Evolutionary conservation across 2,329 filamentous ascomycete species (phyloP), one percentile per base, ranked within the genome.

Genomic region (Diatrype stigma): DNA sequence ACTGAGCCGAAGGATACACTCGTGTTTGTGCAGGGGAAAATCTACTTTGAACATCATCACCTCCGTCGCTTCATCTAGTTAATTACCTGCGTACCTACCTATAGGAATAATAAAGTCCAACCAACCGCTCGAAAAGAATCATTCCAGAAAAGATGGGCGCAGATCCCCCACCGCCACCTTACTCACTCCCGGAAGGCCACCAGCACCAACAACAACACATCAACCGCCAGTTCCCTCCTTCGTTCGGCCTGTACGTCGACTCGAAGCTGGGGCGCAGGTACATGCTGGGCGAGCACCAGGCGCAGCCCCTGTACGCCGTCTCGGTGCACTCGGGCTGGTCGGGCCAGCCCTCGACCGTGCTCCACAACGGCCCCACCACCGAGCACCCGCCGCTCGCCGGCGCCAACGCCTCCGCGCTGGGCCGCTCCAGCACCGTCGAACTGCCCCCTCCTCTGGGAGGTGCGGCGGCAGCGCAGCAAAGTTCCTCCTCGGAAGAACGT

Each of bases 321-420:
- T 51, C 56, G 16, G 51, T 60, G 37, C 62, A 66, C 54, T 47
- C 58, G 6, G 55, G 56, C 4, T 61, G 61, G 55, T 59, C 53
- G 6, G 51, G 59, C 21, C 56, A 63, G 45, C 63, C 67, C 5
- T 58, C 63, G 45, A 51, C 71, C 8, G 58, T 67, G 11, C 56
- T 73, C 45, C 68, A 72, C 63, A 66, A 60, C 50, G 68, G 67
- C 1, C 65, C 68, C 6, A 55, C 54, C 50, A 51, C 60, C 11
- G 51, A 56, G 12, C 51, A 50, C n/a, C 61, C 66, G 19, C 52
- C 66, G 40, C 60, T 71, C 14, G 68, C 68, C 0, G 51, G 54
- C 37, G 56, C 63, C 46, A 56, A 64, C 38, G 47, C 46, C 22
- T 6, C 32, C 21, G 35, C 47, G 7, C 50, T 51, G 32, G 42